A percentile compares a stretch with the other conserved stretches of the same genome.
phyloP scores from a whole-genome alignment of 495 filamentous ascomycete species.

The Hamigera avellanea region DNA sequence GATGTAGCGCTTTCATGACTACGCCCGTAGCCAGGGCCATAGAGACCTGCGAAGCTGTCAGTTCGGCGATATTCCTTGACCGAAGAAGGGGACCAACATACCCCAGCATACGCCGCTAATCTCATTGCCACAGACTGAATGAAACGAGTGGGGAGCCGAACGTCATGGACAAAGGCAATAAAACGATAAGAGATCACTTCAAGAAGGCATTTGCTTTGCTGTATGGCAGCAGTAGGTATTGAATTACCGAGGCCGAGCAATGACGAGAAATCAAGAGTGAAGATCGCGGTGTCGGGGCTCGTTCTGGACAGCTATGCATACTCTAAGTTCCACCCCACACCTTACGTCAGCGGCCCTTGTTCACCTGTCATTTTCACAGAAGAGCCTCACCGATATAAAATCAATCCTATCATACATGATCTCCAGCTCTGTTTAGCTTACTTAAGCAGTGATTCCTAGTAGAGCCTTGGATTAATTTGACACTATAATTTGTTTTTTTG shows the following conservation, averaged over 20 bases:
- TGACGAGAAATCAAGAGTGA: constrained; percentile 10
- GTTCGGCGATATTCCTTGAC: constrained; percentile 7
- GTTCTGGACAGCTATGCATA: constrained; percentile 33
- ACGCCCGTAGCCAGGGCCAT: constrained; percentile 70
- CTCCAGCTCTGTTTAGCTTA: too few species aligned
- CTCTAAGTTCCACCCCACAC: constrained; percentile 9
- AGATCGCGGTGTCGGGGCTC: constrained; percentile 8
- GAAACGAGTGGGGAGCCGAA: constrained; percentile 6
- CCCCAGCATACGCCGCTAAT: constrained; percentile 41
- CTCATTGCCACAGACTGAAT: constrained; percentile 27
- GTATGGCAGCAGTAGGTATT: too few species aligned
- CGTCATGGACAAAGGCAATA: constrained; percentile 19
- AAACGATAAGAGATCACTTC: constrained; percentile 3
- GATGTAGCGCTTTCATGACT: constrained; percentile 80
- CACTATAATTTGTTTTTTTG: too few species aligned
- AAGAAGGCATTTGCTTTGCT: background rate
- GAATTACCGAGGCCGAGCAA: too few species aligned
- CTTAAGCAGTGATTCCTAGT: too few species aligned
- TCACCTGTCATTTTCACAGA: background rate
- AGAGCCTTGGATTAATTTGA: too few species aligned
- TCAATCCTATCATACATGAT: too few species aligned
- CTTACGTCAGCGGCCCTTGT: constrained; percentile 23
- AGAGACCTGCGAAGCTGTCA: constrained; percentile 42
- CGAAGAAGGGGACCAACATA: constrained; percentile 10
- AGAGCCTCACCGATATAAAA: constrained; percentile 2